Percentiles rank a stretch among this genome's conserved stretches.
Evolutionary conservation across 257 asterid genomes (phyloP).

Genomic region (Solanum etuberosum): DNA sequence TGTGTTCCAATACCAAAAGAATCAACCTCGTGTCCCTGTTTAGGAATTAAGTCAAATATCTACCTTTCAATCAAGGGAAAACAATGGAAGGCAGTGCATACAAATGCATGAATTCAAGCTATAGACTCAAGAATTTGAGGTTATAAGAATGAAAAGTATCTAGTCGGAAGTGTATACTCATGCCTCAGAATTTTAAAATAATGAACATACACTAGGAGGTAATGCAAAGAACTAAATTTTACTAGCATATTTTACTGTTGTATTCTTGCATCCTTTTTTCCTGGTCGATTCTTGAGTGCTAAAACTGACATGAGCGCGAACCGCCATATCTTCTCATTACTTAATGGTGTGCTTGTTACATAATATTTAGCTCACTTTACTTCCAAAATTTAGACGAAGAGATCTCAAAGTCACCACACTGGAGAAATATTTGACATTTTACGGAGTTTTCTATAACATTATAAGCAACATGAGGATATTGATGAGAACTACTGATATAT

Average conservation of each 20-base stretch:
- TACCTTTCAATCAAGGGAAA: neutral
- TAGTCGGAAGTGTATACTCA: neutral
- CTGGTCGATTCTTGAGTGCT: neutral
- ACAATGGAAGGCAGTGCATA: neutral
- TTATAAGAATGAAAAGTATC: neutral
- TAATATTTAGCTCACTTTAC: neutral
- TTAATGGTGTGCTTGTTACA: neutral
- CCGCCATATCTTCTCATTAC: neutral
- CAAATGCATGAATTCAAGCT: neutral
- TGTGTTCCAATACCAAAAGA: slow-evolving; percentile 95
- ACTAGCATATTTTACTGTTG: neutral
- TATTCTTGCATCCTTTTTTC: neutral
- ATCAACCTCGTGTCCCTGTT: slow-evolving; percentile 93
- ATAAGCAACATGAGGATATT: neutral
- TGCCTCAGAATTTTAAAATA: neutral
- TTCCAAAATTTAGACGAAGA: neutral
- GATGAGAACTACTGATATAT: neutral
- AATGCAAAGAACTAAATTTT: neutral
- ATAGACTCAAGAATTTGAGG: neutral
- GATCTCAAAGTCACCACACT: neutral
- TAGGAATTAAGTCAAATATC: neutral
- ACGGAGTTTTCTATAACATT: neutral
- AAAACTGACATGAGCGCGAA: neutral
- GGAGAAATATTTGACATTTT: neutral
- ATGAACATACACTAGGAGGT: neutral